These are phyloP conservation scores for Penicillium sp. DNA, from an alignment of 2,329 filamentous ascomycete genomes.

Conservation along the genomic window DNA sequence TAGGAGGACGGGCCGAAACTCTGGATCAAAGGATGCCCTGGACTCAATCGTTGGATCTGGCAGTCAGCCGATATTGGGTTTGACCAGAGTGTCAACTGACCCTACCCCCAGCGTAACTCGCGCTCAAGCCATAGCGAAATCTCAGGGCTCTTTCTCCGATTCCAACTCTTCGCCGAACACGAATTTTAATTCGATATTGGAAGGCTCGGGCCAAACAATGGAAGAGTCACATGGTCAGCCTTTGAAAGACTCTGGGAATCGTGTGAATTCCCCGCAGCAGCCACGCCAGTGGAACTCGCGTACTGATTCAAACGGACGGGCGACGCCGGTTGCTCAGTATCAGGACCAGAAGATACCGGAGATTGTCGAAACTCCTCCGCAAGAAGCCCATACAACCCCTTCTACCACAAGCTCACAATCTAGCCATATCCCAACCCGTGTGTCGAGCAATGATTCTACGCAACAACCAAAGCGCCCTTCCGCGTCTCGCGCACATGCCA, in stretches of 20 bases:
- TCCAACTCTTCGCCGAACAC: slow-evolving; percentile 27
- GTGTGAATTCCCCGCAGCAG: slow-evolving; percentile 42
- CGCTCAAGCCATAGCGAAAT: slow-evolving; percentile 54
- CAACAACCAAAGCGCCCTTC: slow-evolving; percentile 43
- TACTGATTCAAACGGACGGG: slow-evolving; percentile 61
- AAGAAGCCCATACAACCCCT: slow-evolving; percentile 43
- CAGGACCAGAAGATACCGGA: slow-evolving; percentile 57
- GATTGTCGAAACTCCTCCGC: slow-evolving; percentile 67
- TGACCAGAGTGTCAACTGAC: slow-evolving; percentile 44
- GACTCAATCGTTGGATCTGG: slow-evolving; percentile 45
- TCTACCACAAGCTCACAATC: slow-evolving; percentile 36
- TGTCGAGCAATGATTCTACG: slow-evolving; percentile 53
- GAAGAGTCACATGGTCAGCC: slow-evolving; percentile 26
- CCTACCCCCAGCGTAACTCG: slow-evolving; percentile 36
- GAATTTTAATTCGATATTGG: slow-evolving; percentile 33
- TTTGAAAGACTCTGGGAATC: slow-evolving; percentile 35
- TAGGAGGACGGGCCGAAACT: slow-evolving; percentile 69
- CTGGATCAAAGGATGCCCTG: slow-evolving; percentile 62
- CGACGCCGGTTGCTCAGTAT: slow-evolving; percentile 57
- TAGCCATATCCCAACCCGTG: slow-evolving; percentile 55
- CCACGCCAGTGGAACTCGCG: slow-evolving; percentile 60
- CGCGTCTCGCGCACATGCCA: slow-evolving; percentile 35
- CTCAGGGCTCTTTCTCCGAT: slow-evolving; percentile 27
- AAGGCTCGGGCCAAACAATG: slow-evolving; percentile 32
- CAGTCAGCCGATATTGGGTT: slow-evolving; percentile 38